Base-by-base conservation (phyloP, 225 moss, liverwort and hornwort species). In the Polytrichum formosum region DNA sequence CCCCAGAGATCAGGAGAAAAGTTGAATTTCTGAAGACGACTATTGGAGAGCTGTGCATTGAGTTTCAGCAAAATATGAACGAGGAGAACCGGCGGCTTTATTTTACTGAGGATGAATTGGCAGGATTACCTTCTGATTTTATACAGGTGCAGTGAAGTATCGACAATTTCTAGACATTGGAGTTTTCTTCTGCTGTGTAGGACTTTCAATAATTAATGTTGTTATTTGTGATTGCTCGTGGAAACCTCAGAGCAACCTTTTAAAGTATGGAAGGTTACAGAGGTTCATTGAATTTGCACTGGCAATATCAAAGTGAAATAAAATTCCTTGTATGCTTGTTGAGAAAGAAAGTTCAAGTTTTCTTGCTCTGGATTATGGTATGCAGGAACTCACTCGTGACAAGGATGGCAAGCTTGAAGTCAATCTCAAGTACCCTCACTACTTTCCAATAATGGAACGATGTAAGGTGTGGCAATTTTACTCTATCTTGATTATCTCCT, bases 381-480 rank as follows among this genome's bases (percentile, higher is more conserved):
- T 56, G 19, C 84, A 96, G 96, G 92, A 84, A 65, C 86, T 98
- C 67, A 77, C 80, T 74, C 89, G 82, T 66, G 81, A 84, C 59
- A 83, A 85, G 22, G 92, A 94, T 72, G 91, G 90, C 69, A 98
- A 87, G 78, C 81, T 98, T 79, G 97, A 94, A 83, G 85, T 98
- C 46, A 92, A 88, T 79, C 75, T 98, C 68, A 92, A 94, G 85
- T 92, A 94, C 70, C 91, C 90, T 37, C 97, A 98, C 59, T 94
- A 94, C 73, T 88, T 91, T 66, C 94, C 92, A 55, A 90, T 94
- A 56, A 94, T 98, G 94, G 97, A 98, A 84, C 88, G 90, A 80
- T 98, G 97, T 84, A 94, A 94, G 94, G 96, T 96, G 74, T 71
- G 73, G 62, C 63, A 62, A 21, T 74, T 46, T 46, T 13, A 4